Conservation (phyloP, 2,329 filamentous ascomycete genomes). For the Paracamarosporium sp. region DNA sequence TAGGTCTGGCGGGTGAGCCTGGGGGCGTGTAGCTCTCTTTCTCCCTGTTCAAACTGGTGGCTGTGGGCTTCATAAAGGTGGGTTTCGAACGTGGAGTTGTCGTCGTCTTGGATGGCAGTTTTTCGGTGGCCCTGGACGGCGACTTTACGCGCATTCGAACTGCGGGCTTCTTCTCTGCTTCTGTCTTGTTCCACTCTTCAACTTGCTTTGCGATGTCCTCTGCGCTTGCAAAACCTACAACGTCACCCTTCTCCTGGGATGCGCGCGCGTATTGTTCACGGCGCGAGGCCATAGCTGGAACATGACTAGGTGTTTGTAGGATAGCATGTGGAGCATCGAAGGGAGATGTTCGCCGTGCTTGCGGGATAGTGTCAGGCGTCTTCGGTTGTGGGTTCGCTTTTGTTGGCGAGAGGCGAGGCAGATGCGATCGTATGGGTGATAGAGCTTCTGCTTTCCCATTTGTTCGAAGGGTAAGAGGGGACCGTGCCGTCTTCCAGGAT, state of each 20-base stretch:
- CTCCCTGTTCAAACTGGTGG: background rate
- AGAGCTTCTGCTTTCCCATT: background rate
- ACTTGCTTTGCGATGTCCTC: conserved; percentile 21
- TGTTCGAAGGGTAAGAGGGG: background rate
- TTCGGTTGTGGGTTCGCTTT: background rate
- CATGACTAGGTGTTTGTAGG: background rate
- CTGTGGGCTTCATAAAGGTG: conserved; percentile 3
- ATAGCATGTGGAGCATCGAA: background rate
- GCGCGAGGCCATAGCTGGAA: conserved; percentile 2
- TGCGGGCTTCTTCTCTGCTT: conserved; percentile 2
- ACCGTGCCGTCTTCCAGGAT: background rate
- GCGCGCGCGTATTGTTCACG: conserved; percentile 4
- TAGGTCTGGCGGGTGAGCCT: conserved; percentile 13
- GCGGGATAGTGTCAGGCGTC: background rate
- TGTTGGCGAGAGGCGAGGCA: background rate
- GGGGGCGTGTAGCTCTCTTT: conserved; percentile 13
- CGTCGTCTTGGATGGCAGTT: background rate
- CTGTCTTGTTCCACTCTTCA: conserved; percentile 20
- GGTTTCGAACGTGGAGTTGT: background rate
- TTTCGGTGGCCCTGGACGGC: background rate
- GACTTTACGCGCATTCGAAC: background rate
- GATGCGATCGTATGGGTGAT: background rate
- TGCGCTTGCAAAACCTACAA: conserved; percentile 13
- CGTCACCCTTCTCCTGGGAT: conserved; percentile 3
- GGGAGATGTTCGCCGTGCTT: background rate